Evolutionary conservation across 306 rosid genomes (phyloP).

Genomic region (Astragalus membranaceus): DNA sequence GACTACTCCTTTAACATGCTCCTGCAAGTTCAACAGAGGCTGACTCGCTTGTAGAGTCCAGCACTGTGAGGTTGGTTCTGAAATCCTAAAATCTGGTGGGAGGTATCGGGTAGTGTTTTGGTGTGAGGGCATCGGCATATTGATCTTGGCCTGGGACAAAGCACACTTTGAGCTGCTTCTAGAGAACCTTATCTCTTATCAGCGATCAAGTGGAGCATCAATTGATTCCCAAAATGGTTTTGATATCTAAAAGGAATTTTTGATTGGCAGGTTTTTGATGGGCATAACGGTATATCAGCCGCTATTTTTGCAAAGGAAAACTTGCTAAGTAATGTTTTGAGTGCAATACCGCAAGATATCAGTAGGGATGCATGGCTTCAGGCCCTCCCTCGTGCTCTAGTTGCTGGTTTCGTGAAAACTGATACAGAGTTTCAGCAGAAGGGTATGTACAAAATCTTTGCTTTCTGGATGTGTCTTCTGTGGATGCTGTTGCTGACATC

Average conservation of each 20-base stretch:
- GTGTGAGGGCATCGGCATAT: no score
- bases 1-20: no score
- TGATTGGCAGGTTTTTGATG: conserved; percentile 80
- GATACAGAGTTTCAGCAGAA: conserved; percentile 97
- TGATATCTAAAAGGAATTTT: conserved; percentile 37
- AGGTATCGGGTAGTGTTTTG: no score
- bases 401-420: conserved; percentile 95
- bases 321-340: conserved; percentile 68
- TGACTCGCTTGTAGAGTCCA: no score
- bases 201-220: conserved; percentile 20
- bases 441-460: conserved; percentile 32
- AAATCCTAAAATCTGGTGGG: no score
- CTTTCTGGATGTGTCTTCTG: not conserved
- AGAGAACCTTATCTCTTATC: not conserved
- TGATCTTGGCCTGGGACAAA: no score
- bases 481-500: conserved; percentile 6
- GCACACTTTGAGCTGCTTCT: no score
- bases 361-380: conserved; percentile 95
- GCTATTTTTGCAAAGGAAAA: conserved; percentile 87
- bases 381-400: conserved; percentile 93
- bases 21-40: no score
- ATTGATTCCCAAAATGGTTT: conserved; percentile 22
- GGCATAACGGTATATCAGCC: conserved; percentile 96
- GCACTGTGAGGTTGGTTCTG: no score
- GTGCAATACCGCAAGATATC: conserved; percentile 87